Base-by-base conservation (phyloP, 2,329 filamentous ascomycete genomes). In the Colletotrichum navitas region DNA sequence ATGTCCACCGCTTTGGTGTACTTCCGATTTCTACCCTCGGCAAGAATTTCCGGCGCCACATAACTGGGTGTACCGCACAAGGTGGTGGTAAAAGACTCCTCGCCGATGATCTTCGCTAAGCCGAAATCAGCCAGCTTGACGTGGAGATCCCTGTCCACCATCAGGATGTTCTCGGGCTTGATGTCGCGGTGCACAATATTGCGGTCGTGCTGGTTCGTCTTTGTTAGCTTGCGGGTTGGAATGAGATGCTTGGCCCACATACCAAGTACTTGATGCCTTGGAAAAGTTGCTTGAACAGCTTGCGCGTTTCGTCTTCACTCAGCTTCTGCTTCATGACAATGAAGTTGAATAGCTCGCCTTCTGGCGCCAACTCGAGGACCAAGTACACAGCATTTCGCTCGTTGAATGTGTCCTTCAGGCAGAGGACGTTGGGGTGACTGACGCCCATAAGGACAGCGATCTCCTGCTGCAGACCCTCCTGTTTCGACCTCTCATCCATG, bases 101-200 rank as follows among this genome's bases (percentile, higher is more conserved):
- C 96, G 74, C 97, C 97, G 75, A 99, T 97, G 75, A 99, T 98
- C 83, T 99, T 99, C 52, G 96, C 95, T 47, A 99, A 87, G 56
- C 96, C 96, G 81, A 99, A 99, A 81, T 99, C 96, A 26, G 95
- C 96, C 73, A 99, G 84, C 83, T 99, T 99, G 74, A 97, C 92
- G 71, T 91, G 91, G 36, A 98, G 84, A 43, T 96, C 88, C 77
- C 94, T 94, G 81, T 98, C 94, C 6, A 92, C 90, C 45, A 99
- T 85, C 11, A 99, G 84, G 43, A 99, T 98, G 77, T 98, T 98
- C 79, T 98, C 95, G 0, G 95, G 95, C 81, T 98, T 98, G 83
- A 99, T 98, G 77, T 99, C 96, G 69, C 96, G 92, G 80, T 99
- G 96, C 6, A 98, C 95, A 80, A 99, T 97, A 77, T 96, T 97